phyloP scores from a whole-genome alignment of 768 basidiomycete genomes.

The Exsudoporus frostii region DNA sequence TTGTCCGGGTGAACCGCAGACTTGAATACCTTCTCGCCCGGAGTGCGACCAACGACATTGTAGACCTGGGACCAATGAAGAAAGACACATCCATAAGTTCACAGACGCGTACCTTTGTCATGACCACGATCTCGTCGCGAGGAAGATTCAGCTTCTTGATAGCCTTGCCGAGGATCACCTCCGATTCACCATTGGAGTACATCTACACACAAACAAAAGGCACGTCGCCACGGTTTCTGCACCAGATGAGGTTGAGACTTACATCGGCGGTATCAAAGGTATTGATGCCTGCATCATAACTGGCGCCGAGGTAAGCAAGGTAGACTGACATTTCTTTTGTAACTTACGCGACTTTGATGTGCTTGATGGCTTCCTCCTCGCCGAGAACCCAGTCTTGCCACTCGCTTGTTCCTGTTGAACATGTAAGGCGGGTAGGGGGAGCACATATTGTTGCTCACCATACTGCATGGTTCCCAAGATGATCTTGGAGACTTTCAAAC shows the following conservation, averaged over 20 bases:
- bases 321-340: background rate
- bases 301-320: background rate
- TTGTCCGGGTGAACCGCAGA: constrained; percentile 1
- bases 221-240: background rate
- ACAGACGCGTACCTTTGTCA: background rate
- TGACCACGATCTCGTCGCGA: constrained; percentile 1
- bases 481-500: constrained; percentile 3
- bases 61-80: background rate
- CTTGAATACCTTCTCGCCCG: background rate
- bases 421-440: background rate
- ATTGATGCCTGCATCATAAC: constrained; percentile 1
- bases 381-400: constrained; percentile 3
- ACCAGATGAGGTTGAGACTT: background rate
- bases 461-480: constrained; percentile 6
- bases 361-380: constrained; percentile 1
- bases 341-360: background rate
- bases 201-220: background rate
- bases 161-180: background rate
- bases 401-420: constrained; percentile 5
- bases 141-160: background rate
- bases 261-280: constrained; percentile 1
- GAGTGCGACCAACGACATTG: background rate
- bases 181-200: constrained; percentile 3
- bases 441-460: constrained; percentile 4
- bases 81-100: background rate